A percentile compares a stretch with the other conserved stretches of the same genome.
These are phyloP conservation scores for Rutstroemia sp. DNA, from an alignment of 2,329 filamentous ascomycete genomes.

Conservation along the genomic window DNA sequence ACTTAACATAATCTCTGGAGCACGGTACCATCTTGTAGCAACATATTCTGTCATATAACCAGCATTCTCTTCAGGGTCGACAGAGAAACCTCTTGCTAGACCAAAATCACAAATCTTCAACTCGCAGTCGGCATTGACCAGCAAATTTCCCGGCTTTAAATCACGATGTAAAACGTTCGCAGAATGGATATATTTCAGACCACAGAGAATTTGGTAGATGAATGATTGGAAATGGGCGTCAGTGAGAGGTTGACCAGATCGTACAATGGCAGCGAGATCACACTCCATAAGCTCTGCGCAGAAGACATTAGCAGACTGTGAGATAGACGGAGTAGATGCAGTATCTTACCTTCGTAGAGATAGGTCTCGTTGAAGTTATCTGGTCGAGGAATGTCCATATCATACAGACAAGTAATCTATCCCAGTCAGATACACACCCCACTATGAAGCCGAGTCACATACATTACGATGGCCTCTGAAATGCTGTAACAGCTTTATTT, in stretches of 20 bases:
- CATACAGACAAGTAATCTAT: constrained; percentile 96
- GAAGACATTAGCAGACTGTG: constrained; percentile 14
- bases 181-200: constrained; percentile 98
- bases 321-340: not conserved
- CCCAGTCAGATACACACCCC: constrained; percentile 31
- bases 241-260: constrained; percentile 92
- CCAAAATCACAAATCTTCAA: constrained; percentile 99
- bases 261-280: constrained; percentile 94
- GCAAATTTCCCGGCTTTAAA: constrained; percentile 90
- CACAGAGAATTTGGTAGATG: constrained; percentile 99
- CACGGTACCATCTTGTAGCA: constrained; percentile 96
- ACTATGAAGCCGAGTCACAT: constrained; percentile 31
- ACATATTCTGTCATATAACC: constrained; percentile 99
- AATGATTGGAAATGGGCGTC: constrained; percentile 99
- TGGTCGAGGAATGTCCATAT: constrained; percentile 97
- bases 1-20: constrained; percentile 98
- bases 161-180: constrained; percentile 96
- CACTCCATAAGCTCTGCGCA: constrained; percentile 93
- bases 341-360: constrained; percentile 76
- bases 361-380: constrained; percentile 99
- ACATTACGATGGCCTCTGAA: constrained; percentile 87
- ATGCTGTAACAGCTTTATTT: constrained; percentile 98
- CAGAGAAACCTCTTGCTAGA: constrained; percentile 89
- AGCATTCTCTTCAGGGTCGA: constrained; percentile 95
- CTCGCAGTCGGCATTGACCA: constrained; percentile 98